Conservation (phyloP, 2,329 filamentous ascomycete species). For the Verticillium nonalfalfae region DNA sequence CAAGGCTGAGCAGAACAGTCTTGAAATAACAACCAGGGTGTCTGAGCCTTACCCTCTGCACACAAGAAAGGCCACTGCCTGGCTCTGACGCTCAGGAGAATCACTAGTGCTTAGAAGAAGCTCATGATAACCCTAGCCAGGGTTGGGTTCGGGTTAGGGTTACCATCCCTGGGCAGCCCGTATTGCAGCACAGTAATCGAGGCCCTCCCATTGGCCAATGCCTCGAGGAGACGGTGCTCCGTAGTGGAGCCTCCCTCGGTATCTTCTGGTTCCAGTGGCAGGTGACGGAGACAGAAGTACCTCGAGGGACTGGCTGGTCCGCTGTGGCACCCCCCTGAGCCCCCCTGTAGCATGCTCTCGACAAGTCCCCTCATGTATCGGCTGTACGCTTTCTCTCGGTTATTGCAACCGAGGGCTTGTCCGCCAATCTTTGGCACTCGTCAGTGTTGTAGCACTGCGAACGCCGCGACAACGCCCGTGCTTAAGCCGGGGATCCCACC, state of each 20-base stretch:
- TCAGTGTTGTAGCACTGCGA: not conserved
- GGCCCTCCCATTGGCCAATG: not conserved
- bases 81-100: too few relatives aligned
- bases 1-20: too few relatives aligned
- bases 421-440: not conserved
- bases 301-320: too few relatives aligned
- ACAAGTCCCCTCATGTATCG: not conserved
- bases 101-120: too few relatives aligned
- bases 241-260: not conserved
- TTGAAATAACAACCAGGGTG: too few relatives aligned
- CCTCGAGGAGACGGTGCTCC: not conserved
- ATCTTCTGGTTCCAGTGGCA: not conserved
- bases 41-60: too few relatives aligned
- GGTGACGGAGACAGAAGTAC: not conserved
- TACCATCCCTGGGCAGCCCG: not conserved
- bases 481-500: constrained; percentile 1
- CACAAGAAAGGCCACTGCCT: too few relatives aligned
- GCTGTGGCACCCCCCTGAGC: too few relatives aligned
- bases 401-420: constrained; percentile 4
- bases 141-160: not conserved
- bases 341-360: not conserved
- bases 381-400: constrained; percentile 11
- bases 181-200: not conserved
- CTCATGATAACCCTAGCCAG: not conserved
- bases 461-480: not conserved